Base-by-base conservation (phyloP, 2,329 filamentous ascomycete species). In the Didymella pinodella region DNA sequence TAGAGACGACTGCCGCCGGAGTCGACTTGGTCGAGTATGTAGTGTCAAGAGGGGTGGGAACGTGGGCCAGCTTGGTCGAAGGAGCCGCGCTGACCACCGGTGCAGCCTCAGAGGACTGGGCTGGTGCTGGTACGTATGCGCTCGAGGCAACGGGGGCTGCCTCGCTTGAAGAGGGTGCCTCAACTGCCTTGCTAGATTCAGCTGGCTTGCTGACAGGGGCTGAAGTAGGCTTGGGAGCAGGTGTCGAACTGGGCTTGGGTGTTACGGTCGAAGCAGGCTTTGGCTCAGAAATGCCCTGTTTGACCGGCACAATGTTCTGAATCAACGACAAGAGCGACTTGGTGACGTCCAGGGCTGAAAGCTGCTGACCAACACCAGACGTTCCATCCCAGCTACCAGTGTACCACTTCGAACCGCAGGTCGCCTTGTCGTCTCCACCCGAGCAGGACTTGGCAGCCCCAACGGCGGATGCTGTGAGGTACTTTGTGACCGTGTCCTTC, bases 371-470 rank as follows among this genome's bases (percentile, higher is more conserved):
- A 7, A 80, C 71, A 26, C 80, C 80, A 45, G 65, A 69, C 3
- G 59, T 73, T 32, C 78, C 78, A 56, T 83, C 80, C 62, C 70
- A 81, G 41, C 65, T 69, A 11, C 74, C 77, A 6, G 73, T 71
- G 59, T 79, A 81, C 81, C 81, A 83, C 55, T 79, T 79, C 47
- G 74, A 74, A 11, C 81, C 80, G 60, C 81, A 83, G 1, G 77
- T 76, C 8, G 64, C 67, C n/a, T 73, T 75, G 62, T 78, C 73
- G 28, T 62, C 56, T 20, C 76, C 75, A 18, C 80, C 79, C 4
- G 78, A 75, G 70, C 81, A 83, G 4, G 78, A 72, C 60, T 73
- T 69, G 8, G 79, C 80, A 4, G 79, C 81, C 12, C 77, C 81
- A 14, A 71, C 60, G 0, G 81, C 80, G 6, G 79, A 81, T 20